These are phyloP conservation scores for Psidium guajava DNA, from an alignment of 345 rosid genomes.

Conservation along the genomic window DNA sequence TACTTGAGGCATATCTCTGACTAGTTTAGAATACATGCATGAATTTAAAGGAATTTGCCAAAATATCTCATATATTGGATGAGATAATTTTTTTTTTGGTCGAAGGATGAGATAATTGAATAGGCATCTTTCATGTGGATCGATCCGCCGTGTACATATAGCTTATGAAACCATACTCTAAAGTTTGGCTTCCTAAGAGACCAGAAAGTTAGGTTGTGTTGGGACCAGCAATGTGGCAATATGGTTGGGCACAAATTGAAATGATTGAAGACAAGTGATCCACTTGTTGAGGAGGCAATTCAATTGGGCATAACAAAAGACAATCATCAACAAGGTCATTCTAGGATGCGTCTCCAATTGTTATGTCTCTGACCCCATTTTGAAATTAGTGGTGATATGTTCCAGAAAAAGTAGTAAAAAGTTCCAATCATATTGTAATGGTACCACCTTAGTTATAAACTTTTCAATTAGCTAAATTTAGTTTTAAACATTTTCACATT, in stretches of 20 bases:
- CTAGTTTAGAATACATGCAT: neutral
- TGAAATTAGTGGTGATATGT: neutral
- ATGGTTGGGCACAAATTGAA: neutral
- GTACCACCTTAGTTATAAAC: too few species aligned
- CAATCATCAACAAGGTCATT: neutral
- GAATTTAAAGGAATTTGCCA: neutral
- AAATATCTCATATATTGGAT: neutral
- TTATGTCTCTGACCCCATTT: neutral
- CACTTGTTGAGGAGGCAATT: neutral
- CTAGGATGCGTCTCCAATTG: neutral
- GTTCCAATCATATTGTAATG: too few species aligned
- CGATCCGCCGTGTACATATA: neutral
- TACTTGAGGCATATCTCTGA: neutral
- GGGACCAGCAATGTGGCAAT: neutral
- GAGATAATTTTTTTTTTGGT: too few species aligned
- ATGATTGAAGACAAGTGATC: neutral
- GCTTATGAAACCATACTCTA: neutral
- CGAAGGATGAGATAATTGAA: neutral
- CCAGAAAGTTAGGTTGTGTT: neutral
- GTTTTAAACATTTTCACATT: too few species aligned
- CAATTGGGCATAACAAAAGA: neutral
- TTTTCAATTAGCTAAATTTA: too few species aligned
- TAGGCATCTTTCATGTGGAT: neutral
- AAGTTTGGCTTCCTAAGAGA: neutral
- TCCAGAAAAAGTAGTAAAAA: too few species aligned